Evolutionary conservation across 1,139 yeast genomes (phyloP), one percentile per base, ranked within the genome.

Genomic region (Lodderomyces margitis): DNA sequence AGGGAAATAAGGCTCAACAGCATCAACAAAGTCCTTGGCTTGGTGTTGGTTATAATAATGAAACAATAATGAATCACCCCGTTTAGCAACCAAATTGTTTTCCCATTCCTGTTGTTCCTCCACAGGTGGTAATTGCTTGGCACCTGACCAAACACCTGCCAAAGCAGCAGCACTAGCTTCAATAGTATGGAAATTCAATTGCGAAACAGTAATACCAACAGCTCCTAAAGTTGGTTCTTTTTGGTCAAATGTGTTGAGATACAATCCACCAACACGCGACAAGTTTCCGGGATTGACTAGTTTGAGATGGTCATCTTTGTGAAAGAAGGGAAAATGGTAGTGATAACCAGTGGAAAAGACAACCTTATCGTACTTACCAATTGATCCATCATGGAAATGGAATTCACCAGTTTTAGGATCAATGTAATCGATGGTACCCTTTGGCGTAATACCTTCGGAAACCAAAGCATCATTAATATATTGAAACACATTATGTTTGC

Each of bases 101-200:
- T 65, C 68, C 71, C 71, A 65, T 37, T 54, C 42, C 21, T 41
- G 43, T 47, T 64, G 71, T 25, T 59, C 68, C 35, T 57, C 56
- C 27, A 53, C 48, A 0, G 61, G 39, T 3, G 72, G 72, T 34
- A 64, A 53, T 5, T 47, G 34, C 16, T 44, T 47, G 25, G 58
- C 54, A 10, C 61, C 63, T 4, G 68, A 63, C 76, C 77, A 72
- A 4, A 70, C 70, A 7, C 78, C 78, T 10, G 77, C 75, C 33
- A 72, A 57, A 0, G 75, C 74, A 15, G 74, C 68, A 2, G 74
- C 69, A 47, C 63, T 58, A 4, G 70, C 63, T 48, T 73, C 78
- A 32, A 72, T 66, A 3, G 71, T 58, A 43, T 66, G 66, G 55
- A 73, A 72, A 44, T 68, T 68, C 21, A 70, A 51, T 2, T 69